Evolutionary conservation across 2,329 filamentous ascomycete species (phyloP).

Genomic region (Plenodomus biglobosus): DNA sequence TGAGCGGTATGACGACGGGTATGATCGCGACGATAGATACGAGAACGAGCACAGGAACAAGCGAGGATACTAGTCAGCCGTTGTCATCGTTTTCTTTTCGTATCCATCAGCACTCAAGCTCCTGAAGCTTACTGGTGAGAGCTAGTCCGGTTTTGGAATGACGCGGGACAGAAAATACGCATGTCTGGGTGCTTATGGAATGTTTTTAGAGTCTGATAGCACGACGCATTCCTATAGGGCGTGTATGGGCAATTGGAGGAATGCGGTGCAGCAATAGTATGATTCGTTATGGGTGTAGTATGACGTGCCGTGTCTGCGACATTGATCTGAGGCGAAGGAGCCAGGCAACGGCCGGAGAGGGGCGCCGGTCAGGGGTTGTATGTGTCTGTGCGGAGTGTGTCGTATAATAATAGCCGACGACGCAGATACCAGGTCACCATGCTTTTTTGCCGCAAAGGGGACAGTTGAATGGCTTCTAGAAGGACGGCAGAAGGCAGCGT

Average conservation of each 20-base stretch:
- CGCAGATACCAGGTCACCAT: slow-evolving; percentile 1
- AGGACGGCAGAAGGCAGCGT: neutral
- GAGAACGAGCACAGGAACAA: neutral
- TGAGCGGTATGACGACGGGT: too few relatives aligned
- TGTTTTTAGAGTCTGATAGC: neutral
- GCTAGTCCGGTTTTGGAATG: neutral
- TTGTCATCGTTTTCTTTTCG: neutral
- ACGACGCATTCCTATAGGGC: neutral
- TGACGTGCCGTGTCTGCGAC: slow-evolving; percentile 15
- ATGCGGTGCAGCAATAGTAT: slow-evolving; percentile 1
- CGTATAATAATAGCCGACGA: slow-evolving; percentile 2
- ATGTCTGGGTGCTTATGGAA: neutral
- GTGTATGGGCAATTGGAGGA: neutral
- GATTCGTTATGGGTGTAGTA: slow-evolving; percentile 3
- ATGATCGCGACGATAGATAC: slow-evolving; percentile 1
- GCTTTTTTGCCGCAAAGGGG: slow-evolving; percentile 4
- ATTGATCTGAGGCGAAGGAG: slow-evolving; percentile 15
- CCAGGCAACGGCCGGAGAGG: slow-evolving; percentile 11
- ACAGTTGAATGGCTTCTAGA: slow-evolving; percentile 1
- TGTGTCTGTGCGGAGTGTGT: too few relatives aligned
- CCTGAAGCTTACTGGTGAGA: too few relatives aligned
- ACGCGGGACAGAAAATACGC: neutral
- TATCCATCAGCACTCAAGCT: too few relatives aligned
- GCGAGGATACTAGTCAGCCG: slow-evolving; percentile 3
- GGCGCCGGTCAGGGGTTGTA: slow-evolving; percentile 4